Evolutionary conservation across 306 rosid species (phyloP).

Genomic region (Gastrolobium bilobum): DNA sequence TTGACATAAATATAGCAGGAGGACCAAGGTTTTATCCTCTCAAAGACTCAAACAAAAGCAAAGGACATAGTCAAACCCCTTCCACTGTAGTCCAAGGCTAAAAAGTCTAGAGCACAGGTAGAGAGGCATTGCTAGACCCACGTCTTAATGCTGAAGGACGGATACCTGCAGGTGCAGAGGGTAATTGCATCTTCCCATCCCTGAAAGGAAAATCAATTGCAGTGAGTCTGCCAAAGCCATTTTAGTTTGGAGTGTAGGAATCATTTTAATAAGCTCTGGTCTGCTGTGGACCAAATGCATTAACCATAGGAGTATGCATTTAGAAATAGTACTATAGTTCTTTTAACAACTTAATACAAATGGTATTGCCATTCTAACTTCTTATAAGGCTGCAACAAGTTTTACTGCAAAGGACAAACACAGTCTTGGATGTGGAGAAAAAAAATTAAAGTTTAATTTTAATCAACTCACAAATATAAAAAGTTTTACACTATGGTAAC

Average conservation of each 20-base stretch:
- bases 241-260: conserved; percentile 38
- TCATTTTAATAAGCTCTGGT: conserved; percentile 47
- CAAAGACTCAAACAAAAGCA: conserved; percentile 9
- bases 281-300: conserved; percentile 52
- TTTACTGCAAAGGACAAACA: conserved; percentile 17
- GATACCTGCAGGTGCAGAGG: conserved; percentile 48
- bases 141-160: conserved; percentile 51
- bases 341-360: conserved; percentile 34
- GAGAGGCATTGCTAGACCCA: conserved; percentile 40
- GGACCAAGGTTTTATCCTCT: too few species aligned
- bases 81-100: conserved; percentile 13
- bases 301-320: conserved; percentile 41
- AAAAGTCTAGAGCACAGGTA: conserved; percentile 17
- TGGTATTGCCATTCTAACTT: conserved; percentile 40
- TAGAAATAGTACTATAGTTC: conserved; percentile 31
- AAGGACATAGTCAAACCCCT: conserved; percentile 40
- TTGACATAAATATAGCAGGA: too few species aligned
- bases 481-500: neutral
- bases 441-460: neutral
- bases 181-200: conserved; percentile 50
- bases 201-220: conserved; percentile 39
- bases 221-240: conserved; percentile 38
- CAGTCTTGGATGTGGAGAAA: conserved; percentile 19
- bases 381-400: conserved; percentile 31
- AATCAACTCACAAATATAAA: neutral